Percentiles rank a stretch among this genome's conserved stretches.
Evolutionary conservation across 352 stramenopile species (phyloP).

Genomic region (Globisporangium irregulare): DNA sequence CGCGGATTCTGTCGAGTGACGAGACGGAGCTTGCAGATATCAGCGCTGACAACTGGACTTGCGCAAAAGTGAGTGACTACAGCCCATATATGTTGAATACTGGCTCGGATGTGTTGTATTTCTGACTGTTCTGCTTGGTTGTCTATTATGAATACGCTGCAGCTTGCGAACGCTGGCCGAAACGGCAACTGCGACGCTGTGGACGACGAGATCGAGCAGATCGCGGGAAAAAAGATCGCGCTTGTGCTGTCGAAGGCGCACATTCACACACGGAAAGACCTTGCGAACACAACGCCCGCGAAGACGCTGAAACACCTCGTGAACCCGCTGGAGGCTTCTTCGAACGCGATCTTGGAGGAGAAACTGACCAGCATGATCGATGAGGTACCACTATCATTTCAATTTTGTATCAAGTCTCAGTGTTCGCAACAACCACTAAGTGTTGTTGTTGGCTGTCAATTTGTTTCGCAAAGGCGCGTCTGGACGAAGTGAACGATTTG

Average conservation of each 20-base stretch:
- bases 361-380: slow-evolving; percentile 61
- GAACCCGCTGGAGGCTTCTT: slow-evolving; percentile 32
- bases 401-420: not conserved
- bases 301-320: slow-evolving; percentile 34
- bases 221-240: slow-evolving; percentile 46
- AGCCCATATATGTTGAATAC: not conserved
- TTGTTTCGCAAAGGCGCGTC: slow-evolving; percentile 36
- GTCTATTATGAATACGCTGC: not conserved
- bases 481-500: slow-evolving; percentile 79
- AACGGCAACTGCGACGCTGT: slow-evolving; percentile 40
- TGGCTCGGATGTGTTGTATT: not conserved
- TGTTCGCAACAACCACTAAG: not conserved
- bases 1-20: slow-evolving; percentile 54
- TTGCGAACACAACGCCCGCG: slow-evolving; percentile 45
- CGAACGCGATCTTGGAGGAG: slow-evolving; percentile 33
- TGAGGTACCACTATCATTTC: slow-evolving; percentile 21
- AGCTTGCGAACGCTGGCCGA: slow-evolving; percentile 34
- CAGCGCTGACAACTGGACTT: slow-evolving; percentile 51
- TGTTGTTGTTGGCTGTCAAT: not conserved
- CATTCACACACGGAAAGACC: slow-evolving; percentile 51
- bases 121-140: not conserved
- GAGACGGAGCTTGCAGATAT: slow-evolving; percentile 36
- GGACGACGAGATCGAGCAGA: slow-evolving; percentile 75
- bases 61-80: slow-evolving; percentile 19
- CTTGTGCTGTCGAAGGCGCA: slow-evolving; percentile 36